These are phyloP conservation scores for Epichloe uncinata DNA, from an alignment of 2,329 filamentous ascomycete species.

Conservation along the genomic window DNA sequence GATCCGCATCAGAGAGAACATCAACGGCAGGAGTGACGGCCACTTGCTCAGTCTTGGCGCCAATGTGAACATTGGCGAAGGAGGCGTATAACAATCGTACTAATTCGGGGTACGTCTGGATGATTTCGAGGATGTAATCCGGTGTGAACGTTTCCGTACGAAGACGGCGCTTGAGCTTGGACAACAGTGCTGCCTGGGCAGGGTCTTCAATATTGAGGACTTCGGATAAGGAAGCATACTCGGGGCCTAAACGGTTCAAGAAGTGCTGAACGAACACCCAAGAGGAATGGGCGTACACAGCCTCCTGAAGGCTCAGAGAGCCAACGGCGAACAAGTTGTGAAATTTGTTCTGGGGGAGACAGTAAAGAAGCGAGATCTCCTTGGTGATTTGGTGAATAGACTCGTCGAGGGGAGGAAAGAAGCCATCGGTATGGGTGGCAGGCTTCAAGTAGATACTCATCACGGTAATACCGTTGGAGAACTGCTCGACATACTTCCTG, in stretches of 20 bases:
- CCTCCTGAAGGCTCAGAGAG: conserved; percentile 83
- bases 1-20: conserved; percentile 59
- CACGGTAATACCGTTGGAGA: conserved; percentile 94
- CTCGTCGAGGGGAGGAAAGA: conserved; percentile 70
- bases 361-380: conserved; percentile 93
- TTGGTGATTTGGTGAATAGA: conserved; percentile 99
- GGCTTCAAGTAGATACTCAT: conserved; percentile 91
- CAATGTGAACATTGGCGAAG: conserved; percentile 77
- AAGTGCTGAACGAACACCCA: conserved; percentile 99
- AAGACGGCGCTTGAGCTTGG: conserved; percentile 89
- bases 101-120: conserved; percentile 75
- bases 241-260: conserved; percentile 82
- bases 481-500: conserved; percentile 96
- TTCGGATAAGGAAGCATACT: conserved; percentile 77
- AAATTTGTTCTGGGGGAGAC: conserved; percentile 93
- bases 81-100: conserved; percentile 81
- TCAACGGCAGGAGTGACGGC: conserved; percentile 45
- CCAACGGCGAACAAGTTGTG: conserved; percentile 79
- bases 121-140: conserved; percentile 96
- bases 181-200: conserved; percentile 72
- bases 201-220: conserved; percentile 72
- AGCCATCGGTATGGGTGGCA: conserved; percentile 41
- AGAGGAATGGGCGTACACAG: conserved; percentile 91
- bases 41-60: conserved; percentile 37
- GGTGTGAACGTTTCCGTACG: conserved; percentile 95